These are phyloP conservation scores for Chamaenerion angustifolium DNA, from an alignment of 345 rosid genomes.

Conservation along the genomic window DNA sequence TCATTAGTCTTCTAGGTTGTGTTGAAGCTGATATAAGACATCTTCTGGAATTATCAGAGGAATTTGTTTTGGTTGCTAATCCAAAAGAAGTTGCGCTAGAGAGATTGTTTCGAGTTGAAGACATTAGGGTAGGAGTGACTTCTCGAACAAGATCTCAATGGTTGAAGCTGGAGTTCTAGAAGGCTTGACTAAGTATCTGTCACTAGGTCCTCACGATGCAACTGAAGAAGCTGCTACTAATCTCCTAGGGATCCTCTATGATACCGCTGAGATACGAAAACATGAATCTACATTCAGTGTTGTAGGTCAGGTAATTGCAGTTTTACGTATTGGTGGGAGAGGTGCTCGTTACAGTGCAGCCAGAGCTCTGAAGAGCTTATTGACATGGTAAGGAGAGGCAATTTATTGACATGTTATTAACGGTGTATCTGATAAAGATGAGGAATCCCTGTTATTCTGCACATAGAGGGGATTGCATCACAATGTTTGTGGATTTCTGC, in stretches of 20 bases:
- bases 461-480: too few species aligned
- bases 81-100: constrained; percentile 99
- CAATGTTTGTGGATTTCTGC: too few species aligned
- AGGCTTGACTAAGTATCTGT: constrained; percentile 89
- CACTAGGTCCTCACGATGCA: constrained; percentile 96
- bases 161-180: constrained; percentile 96
- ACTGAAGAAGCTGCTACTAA: constrained; percentile 99
- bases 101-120: constrained; percentile 97
- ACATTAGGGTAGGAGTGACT: constrained; percentile 93
- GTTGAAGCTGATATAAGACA: constrained; percentile 80
- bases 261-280: constrained; percentile 85
- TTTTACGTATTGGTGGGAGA: constrained; percentile 92
- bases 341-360: constrained; percentile 95
- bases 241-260: constrained; percentile 74
- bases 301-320: constrained; percentile 94
- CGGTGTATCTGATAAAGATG: too few species aligned
- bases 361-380: constrained; percentile 88
- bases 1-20: constrained; percentile 88
- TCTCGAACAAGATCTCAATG: constrained; percentile 90
- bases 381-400: constrained; percentile 6
- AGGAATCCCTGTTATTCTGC: too few species aligned
- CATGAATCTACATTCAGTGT: constrained; percentile 94
- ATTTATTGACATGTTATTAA: too few species aligned
- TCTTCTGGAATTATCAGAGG: constrained; percentile 77
- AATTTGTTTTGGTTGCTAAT: constrained; percentile 61